Percentiles rank a stretch among this genome's conserved stretches.
Evolutionary conservation across 2,329 filamentous ascomycete genomes (phyloP).

Genomic region (Didymella segeticola): DNA sequence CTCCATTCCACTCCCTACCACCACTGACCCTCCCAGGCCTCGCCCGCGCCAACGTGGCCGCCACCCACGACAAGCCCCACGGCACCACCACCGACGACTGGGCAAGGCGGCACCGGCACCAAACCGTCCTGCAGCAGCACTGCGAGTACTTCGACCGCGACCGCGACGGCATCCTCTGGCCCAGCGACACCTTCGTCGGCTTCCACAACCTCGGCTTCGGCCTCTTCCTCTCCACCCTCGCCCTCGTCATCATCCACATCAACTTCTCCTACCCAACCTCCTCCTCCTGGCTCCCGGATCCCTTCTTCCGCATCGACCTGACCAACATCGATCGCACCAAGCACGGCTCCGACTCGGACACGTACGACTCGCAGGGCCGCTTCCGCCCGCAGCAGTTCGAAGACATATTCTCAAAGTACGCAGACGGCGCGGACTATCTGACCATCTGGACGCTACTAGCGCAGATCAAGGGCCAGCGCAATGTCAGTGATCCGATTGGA

Average conservation of each 20-base stretch:
- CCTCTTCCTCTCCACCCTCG: constrained; percentile 52
- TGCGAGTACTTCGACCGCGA: constrained; percentile 61
- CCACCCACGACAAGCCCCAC: constrained; percentile 49
- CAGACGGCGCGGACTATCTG: constrained; percentile 48
- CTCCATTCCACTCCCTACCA: not conserved
- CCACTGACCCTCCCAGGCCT: constrained; percentile 37
- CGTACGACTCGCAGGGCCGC: constrained; percentile 55
- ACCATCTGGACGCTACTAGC: constrained; percentile 48
- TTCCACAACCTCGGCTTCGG: constrained; percentile 57
- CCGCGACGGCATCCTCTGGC: constrained; percentile 61
- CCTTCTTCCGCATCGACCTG: constrained; percentile 53
- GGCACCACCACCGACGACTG: constrained; percentile 52
- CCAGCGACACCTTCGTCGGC: constrained; percentile 58
- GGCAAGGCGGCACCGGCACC: constrained; percentile 47
- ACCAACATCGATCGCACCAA: constrained; percentile 52
- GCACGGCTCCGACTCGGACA: constrained; percentile 53
- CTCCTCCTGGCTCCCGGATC: constrained; percentile 53
- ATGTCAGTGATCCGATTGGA: constrained; percentile 53
- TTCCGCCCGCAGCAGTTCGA: constrained; percentile 57
- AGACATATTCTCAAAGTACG: constrained; percentile 57
- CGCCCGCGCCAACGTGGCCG: constrained; percentile 52
- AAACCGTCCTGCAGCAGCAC: constrained; percentile 61
- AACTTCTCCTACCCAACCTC: constrained; percentile 59
- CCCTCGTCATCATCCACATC: constrained; percentile 57
- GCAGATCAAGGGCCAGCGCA: constrained; percentile 52